phyloP scores from a whole-genome alignment of 306 rosid species.

The Geum urbanum region DNA sequence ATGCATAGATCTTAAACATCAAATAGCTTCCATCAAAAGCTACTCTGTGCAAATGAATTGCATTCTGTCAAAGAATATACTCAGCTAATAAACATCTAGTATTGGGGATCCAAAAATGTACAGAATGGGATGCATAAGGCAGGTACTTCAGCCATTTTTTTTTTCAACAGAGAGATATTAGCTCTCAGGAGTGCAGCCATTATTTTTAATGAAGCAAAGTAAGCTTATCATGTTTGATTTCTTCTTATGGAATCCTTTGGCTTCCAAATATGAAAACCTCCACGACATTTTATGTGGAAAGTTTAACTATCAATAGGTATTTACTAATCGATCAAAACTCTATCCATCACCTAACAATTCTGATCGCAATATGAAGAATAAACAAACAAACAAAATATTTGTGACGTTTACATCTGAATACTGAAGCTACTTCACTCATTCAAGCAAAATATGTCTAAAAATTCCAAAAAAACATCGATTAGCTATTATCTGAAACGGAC shows the following conservation, averaged over 20 bases:
- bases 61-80: conserved; percentile 12
- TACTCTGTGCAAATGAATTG: conserved; percentile 15
- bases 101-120: conserved; percentile 2
- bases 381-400: background rate
- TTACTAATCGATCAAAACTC: background rate
- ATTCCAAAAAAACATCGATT: background rate
- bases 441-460: background rate
- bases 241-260: background rate
- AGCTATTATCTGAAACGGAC: background rate
- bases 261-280: background rate
- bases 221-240: conserved; percentile 7
- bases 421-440: conserved; percentile 1
- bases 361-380: conserved; percentile 1
- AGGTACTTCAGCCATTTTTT: background rate
- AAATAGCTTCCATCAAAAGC: conserved; percentile 20
- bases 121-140: conserved; percentile 5
- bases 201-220: background rate
- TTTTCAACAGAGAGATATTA: too few species aligned
- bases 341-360: conserved; percentile 5
- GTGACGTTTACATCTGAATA: background rate
- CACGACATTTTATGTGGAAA: background rate
- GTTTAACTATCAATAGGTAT: background rate
- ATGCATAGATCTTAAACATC: conserved; percentile 7
- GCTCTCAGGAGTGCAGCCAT: too few species aligned
- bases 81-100: conserved; percentile 4